phyloP scores from a whole-genome alignment of 208 protist species.

The Trypanosoma avium region DNA sequence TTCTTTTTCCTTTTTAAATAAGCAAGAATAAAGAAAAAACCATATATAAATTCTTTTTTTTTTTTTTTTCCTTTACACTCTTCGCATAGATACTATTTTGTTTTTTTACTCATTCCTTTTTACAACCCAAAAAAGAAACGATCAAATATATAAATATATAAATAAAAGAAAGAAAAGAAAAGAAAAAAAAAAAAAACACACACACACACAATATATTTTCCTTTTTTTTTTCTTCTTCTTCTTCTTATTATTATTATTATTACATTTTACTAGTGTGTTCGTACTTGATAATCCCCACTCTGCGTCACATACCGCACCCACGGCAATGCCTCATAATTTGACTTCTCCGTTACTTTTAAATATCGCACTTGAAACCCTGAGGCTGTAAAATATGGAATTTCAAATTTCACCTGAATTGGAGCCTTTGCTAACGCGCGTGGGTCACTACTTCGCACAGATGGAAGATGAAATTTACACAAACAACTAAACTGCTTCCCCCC shows the following conservation, averaged over 20 bases:
- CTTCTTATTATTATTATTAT: background rate
- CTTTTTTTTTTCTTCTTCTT: slow-evolving; percentile 4
- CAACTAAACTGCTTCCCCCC: slow-evolving; percentile 94
- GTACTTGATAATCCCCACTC: slow-evolving; percentile 96
- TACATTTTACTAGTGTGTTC: slow-evolving; percentile 55
- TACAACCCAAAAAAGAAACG: too few relatives aligned
- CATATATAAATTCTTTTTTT: background rate
- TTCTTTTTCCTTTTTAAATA: background rate
- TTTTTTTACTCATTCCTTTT: too few relatives aligned
- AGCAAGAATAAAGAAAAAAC: background rate
- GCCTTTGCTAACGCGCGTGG: slow-evolving; percentile 62
- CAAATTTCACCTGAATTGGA: slow-evolving; percentile 97
- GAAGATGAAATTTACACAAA: slow-evolving; percentile 95
- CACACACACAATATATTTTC: too few relatives aligned
- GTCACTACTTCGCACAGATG: slow-evolving; percentile 89
- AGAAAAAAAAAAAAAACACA: too few relatives aligned
- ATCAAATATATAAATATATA: too few relatives aligned
- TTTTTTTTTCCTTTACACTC: background rate
- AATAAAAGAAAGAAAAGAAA: too few relatives aligned
- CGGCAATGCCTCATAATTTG: slow-evolving; percentile 95
- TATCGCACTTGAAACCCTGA: slow-evolving; percentile 99
- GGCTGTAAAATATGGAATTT: slow-evolving; percentile 98
- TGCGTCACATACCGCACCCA: slow-evolving; percentile 99
- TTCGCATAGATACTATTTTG: background rate
- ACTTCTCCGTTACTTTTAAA: slow-evolving; percentile 98